phyloP scores from a whole-genome alignment of 768 basidiomycete species.

The Xerocomus spinulosus region DNA sequence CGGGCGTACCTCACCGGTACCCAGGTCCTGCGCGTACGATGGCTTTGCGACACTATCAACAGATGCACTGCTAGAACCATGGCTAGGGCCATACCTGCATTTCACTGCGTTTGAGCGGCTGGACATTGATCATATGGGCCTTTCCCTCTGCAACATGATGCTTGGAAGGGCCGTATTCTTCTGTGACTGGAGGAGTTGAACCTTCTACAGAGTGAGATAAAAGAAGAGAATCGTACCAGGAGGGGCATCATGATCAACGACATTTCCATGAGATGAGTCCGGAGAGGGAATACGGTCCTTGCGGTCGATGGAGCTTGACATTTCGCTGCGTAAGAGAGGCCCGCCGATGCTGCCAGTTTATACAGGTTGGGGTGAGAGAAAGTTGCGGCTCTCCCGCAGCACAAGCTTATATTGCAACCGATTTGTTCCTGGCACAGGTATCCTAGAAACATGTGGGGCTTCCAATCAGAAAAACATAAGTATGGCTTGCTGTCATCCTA shows the following conservation, averaged over 20 bases:
- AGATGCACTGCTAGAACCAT: neutral
- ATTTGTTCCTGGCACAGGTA: neutral
- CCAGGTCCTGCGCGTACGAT: slow-evolving; percentile 88
- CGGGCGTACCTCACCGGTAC: slow-evolving; percentile 49
- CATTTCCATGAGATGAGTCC: slow-evolving; percentile 46
- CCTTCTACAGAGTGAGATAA: neutral
- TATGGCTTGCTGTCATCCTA: too few species aligned
- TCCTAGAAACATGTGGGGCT: neutral
- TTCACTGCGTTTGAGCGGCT: slow-evolving; percentile 77
- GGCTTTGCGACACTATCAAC: slow-evolving; percentile 45
- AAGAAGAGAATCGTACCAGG: slow-evolving; percentile 42
- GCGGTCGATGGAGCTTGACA: slow-evolving; percentile 37
- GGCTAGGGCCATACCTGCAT: slow-evolving; percentile 64
- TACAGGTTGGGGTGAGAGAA: slow-evolving; percentile 6
- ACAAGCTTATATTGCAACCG: neutral
- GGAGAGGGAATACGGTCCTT: slow-evolving; percentile 50
- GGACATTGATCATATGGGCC: slow-evolving; percentile 65
- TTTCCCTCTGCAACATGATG: slow-evolving; percentile 27
- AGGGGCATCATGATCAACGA: slow-evolving; percentile 69
- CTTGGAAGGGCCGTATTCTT: slow-evolving; percentile 41
- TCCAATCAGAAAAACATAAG: neutral
- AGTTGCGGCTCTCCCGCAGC: neutral
- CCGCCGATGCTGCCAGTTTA: slow-evolving; percentile 12
- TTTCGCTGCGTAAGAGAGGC: slow-evolving; percentile 1
- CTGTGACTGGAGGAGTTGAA: slow-evolving; percentile 51